Evolutionary conservation across 1,139 yeast species (phyloP).

Genomic region (Suhomyces maxii): DNA sequence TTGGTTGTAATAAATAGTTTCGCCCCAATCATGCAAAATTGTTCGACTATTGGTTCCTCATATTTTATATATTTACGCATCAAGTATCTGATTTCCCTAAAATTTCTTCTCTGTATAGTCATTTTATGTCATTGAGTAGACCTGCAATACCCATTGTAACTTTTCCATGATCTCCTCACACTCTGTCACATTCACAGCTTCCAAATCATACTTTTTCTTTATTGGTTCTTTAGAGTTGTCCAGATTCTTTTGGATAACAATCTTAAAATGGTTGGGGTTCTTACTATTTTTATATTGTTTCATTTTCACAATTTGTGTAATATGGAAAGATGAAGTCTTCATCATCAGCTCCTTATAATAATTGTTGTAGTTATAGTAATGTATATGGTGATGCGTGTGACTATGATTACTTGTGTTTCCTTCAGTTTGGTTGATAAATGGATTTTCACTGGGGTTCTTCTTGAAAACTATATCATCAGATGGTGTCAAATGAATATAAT

Average conservation of each 20-base stretch:
- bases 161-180: conserved; percentile 76
- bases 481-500: conserved; percentile 86
- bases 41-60: too few species aligned
- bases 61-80: too few species aligned
- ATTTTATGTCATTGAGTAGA: conserved; percentile 37
- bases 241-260: conserved; percentile 67
- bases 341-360: conserved; percentile 47
- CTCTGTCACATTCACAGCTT: conserved; percentile 62
- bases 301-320: conserved; percentile 72
- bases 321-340: conserved; percentile 86
- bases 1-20: too few species aligned
- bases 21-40: too few species aligned
- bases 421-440: conserved; percentile 19
- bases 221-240: conserved; percentile 29
- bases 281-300: conserved; percentile 68
- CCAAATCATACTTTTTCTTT: conserved; percentile 80
- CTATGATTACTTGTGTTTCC: conserved; percentile 22
- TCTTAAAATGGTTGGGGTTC: conserved; percentile 77
- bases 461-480: conserved; percentile 57
- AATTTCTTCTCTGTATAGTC: background rate
- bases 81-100: background rate
- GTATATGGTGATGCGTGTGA: conserved; percentile 36
- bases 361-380: conserved; percentile 55
- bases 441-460: conserved; percentile 45
- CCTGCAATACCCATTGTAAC: conserved; percentile 53